Evolutionary conservation across 2,329 filamentous ascomycete genomes (phyloP).

Genomic region (Trichoderma sp.): DNA sequence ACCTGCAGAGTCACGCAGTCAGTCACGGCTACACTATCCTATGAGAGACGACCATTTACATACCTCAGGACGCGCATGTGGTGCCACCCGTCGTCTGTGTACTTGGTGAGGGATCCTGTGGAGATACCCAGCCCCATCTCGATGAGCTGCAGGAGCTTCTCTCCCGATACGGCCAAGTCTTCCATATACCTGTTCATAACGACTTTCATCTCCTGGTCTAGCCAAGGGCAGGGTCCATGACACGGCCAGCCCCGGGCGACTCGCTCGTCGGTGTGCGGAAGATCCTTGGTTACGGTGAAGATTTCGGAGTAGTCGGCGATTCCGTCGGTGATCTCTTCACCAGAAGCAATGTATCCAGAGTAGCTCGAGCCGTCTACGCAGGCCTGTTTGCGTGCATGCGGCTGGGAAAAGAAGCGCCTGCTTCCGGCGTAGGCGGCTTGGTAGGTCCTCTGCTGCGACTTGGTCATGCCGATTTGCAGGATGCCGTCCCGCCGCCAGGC

Average conservation of each 20-base stretch:
- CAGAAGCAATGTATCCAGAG: conserved; percentile 53
- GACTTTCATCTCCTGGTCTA: conserved; percentile 45
- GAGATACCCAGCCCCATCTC: conserved; percentile 50
- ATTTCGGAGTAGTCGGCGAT: conserved; percentile 56
- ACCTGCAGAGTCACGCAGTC: conserved; percentile 32
- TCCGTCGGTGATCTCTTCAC: conserved; percentile 52
- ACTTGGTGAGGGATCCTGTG: conserved; percentile 44
- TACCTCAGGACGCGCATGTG: conserved; percentile 52
- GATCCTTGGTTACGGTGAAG: conserved; percentile 55
- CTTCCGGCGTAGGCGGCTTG: conserved; percentile 43
- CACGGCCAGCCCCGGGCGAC: conserved; percentile 51
- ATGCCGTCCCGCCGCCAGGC: conserved; percentile 52
- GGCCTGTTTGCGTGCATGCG: conserved; percentile 43
- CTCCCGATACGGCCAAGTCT: conserved; percentile 46
- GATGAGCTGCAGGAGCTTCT: conserved; percentile 50
- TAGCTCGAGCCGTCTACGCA: conserved; percentile 51
- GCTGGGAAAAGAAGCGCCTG: conserved; percentile 45
- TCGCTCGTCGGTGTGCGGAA: conserved; percentile 43
- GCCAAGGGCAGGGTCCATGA: conserved; percentile 54
- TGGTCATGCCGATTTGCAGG: conserved; percentile 48
- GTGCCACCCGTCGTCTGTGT: conserved; percentile 54
- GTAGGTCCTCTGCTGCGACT: conserved; percentile 42
- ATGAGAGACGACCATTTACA: conserved; percentile 31
- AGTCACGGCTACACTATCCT: neutral
- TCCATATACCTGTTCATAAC: conserved; percentile 47